Conservation (phyloP, 805 yeast genomes). For the Myxozyma sirexii region DNA sequence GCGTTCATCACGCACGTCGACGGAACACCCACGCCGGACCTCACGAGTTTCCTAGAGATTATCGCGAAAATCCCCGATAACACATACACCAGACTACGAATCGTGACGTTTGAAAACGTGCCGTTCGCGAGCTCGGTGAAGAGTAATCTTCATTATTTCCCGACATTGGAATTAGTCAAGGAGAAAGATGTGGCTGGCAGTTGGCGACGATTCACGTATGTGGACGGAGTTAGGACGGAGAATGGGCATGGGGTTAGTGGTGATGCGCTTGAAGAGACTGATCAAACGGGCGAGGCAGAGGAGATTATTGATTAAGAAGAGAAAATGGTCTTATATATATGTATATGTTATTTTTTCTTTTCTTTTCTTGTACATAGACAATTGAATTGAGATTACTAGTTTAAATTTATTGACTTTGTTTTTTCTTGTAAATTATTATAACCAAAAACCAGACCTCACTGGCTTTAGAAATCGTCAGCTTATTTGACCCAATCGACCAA, state of each 20-base stretch:
- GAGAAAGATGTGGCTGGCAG: constrained; percentile 17
- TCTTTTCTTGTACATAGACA: not conserved
- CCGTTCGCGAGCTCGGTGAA: constrained; percentile 85
- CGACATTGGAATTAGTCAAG: constrained; percentile 51
- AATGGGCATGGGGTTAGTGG: not conserved
- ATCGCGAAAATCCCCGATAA: constrained; percentile 75
- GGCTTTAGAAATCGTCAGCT: no score
- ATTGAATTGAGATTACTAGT: not conserved
- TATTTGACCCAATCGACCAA: constrained; percentile 28
- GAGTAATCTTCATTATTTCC: constrained; percentile 85
- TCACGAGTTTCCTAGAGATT: constrained; percentile 66
- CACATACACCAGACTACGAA: constrained; percentile 76
- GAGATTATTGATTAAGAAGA: not conserved
- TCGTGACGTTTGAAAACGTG: constrained; percentile 81
- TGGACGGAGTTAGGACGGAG: constrained; percentile 18
- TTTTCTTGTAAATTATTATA: not conserved
- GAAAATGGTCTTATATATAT: no score
- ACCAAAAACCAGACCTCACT: no score
- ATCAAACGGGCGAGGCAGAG: not conserved
- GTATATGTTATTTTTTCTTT: no score
- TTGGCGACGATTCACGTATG: constrained; percentile 23
- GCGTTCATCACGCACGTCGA: constrained; percentile 89
- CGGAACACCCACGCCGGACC: constrained; percentile 68
- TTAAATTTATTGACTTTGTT: not conserved
- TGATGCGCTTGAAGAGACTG: not conserved